These are phyloP conservation scores for Myriangium duriaei DNA, from an alignment of 2,329 filamentous ascomycete species.

Conservation along the genomic window DNA sequence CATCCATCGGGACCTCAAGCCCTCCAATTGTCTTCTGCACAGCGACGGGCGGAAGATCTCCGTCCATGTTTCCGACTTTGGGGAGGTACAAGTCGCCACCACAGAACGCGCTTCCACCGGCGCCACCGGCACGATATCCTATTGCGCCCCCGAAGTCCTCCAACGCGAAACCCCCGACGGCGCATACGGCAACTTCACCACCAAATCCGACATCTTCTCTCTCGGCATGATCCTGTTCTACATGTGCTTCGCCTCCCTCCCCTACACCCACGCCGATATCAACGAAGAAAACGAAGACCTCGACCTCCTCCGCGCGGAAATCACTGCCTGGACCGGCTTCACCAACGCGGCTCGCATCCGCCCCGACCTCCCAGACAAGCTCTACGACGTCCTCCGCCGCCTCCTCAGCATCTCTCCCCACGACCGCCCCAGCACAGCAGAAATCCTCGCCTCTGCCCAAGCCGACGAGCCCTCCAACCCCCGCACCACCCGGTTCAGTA, in stretches of 20 bases:
- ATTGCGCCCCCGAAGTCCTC: conserved; percentile 90
- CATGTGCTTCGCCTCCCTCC: conserved; percentile 83
- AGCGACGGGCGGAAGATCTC: conserved; percentile 51
- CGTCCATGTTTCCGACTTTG: conserved; percentile 94
- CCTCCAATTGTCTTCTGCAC: conserved; percentile 87
- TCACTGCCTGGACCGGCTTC: conserved; percentile 70
- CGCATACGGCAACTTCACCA: conserved; percentile 81
- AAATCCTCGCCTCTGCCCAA: conserved; percentile 69
- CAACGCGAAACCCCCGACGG: conserved; percentile 51
- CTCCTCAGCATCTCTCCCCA: conserved; percentile 66
- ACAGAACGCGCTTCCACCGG: conserved; percentile 77
- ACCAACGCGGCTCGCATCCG: conserved; percentile 56
- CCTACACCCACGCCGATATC: conserved; percentile 28
- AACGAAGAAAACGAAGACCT: conserved; percentile 77
- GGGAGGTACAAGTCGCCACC: conserved; percentile 82
- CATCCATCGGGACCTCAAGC: conserved; percentile 91
- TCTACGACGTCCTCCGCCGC: conserved; percentile 74
- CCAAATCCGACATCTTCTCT: conserved; percentile 96
- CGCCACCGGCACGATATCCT: conserved; percentile 90
- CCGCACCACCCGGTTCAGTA: conserved; percentile 27
- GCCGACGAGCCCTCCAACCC: conserved; percentile 31
- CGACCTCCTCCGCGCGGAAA: conserved; percentile 69
- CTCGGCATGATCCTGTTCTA: conserved; percentile 98
- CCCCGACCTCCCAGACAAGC: conserved; percentile 69
- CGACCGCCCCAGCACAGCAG: conserved; percentile 69